phyloP scores from a whole-genome alignment of 257 asterid species.

The Osmanthus fragrans region DNA sequence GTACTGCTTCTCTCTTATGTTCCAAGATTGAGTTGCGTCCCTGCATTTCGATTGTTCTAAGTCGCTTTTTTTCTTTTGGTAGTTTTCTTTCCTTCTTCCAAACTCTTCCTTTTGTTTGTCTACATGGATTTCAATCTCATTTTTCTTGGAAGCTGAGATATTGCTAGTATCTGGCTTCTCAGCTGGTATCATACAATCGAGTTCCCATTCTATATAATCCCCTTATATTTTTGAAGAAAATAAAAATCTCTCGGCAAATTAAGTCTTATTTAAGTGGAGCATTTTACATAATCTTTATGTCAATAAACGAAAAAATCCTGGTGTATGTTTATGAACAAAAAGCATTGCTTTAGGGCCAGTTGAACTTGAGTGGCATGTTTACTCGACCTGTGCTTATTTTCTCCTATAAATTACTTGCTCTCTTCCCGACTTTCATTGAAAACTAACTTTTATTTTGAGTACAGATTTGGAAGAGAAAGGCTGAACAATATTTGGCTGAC shows the following conservation, averaged over 20 bases:
- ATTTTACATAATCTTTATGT: not conserved
- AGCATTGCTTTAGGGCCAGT: not conserved
- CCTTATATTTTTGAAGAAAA: not conserved
- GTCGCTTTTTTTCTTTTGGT: not conserved
- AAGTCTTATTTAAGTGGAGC: not conserved
- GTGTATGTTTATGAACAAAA: not conserved
- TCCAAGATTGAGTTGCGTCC: not conserved
- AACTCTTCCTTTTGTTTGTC: not conserved
- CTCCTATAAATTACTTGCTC: not conserved
- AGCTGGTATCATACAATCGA: not conserved
- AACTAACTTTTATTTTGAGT: not conserved
- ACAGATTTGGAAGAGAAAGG: slow-evolving; percentile 94
- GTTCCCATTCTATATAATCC: not conserved
- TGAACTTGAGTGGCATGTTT: not conserved
- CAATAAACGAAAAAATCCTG: not conserved
- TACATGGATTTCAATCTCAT: not conserved
- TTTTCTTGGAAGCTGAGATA: not conserved
- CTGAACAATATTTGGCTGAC: slow-evolving; percentile 86
- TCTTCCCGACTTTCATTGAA: not conserved
- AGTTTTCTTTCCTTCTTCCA: not conserved
- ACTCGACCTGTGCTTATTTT: not conserved
- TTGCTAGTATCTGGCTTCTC: not conserved
- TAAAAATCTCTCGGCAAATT: no score
- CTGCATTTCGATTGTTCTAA: not conserved
- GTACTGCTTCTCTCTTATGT: not conserved